Evolutionary conservation across 2,329 filamentous ascomycete species (phyloP).

Genomic region (Stagonosporopsis vannaccii): DNA sequence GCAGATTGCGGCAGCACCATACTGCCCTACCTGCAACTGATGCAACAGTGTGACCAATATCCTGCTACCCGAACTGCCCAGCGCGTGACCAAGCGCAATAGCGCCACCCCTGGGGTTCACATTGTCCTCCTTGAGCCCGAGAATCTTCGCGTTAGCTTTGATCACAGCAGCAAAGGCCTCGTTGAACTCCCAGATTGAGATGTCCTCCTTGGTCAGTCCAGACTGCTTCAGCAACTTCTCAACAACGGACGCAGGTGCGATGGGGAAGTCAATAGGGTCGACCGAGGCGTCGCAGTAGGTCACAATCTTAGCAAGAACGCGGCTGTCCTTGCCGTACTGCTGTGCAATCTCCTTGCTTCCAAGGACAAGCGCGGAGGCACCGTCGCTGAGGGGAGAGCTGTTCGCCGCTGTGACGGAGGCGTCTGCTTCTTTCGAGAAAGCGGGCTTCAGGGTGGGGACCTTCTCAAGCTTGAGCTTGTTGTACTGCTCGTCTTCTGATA

Average conservation of each 20-base stretch:
- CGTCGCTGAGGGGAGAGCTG: conserved; percentile 92
- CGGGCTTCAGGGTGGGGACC: conserved; percentile 84
- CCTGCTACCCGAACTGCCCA: conserved; percentile 91
- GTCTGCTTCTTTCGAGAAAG: conserved; percentile 86
- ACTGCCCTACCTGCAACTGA: conserved; percentile 89
- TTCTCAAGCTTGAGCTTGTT: conserved; percentile 87
- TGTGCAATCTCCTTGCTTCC: conserved; percentile 81
- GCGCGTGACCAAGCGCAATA: conserved; percentile 88
- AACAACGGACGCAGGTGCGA: conserved; percentile 91
- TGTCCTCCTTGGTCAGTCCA: conserved; percentile 88
- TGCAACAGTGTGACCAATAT: conserved; percentile 91
- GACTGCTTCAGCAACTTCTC: conserved; percentile 87
- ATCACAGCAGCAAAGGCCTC: conserved; percentile 97
- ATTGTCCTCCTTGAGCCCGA: conserved; percentile 78
- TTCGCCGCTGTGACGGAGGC: conserved; percentile 96
- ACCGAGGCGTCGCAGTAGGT: conserved; percentile 88
- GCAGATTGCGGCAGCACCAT: conserved; percentile 94
- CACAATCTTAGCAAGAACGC: conserved; percentile 86
- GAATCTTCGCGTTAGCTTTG: conserved; percentile 91
- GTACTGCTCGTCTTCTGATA: conserved; percentile 88
- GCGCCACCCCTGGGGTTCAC: conserved; percentile 91
- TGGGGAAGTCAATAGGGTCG: conserved; percentile 88
- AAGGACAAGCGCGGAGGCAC: conserved; percentile 87
- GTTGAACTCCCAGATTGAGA: conserved; percentile 97
- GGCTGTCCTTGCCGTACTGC: conserved; percentile 77